Evolutionary conservation across 2,329 filamentous ascomycete species (phyloP).

Genomic region (Neoscytalidium dimidiatum): DNA sequence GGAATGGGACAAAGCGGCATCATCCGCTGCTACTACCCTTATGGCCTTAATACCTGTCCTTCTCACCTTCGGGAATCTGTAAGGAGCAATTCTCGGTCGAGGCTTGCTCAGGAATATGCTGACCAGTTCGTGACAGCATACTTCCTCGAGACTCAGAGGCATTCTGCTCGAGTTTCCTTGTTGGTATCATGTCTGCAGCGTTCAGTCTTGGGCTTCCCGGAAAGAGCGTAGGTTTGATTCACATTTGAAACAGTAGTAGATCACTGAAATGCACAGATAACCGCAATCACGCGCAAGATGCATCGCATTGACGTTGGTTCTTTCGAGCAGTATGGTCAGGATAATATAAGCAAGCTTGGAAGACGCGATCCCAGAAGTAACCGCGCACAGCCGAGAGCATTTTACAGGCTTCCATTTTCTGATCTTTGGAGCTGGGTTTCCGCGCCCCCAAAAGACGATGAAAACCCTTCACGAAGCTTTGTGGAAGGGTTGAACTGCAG

Average conservation of each 20-base stretch:
- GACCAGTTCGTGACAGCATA: background rate
- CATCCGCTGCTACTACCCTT: background rate
- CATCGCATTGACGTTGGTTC: background rate
- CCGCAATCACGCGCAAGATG: background rate
- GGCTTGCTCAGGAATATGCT: background rate
- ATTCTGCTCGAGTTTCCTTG: background rate
- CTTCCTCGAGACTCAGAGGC: background rate
- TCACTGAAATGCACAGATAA: background rate
- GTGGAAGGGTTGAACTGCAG: background rate
- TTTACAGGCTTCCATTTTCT: background rate
- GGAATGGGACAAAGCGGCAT: slow-evolving; percentile 1
- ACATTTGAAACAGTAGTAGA: background rate
- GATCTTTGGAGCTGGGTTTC: background rate
- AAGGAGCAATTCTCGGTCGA: background rate
- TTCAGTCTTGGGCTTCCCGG: background rate
- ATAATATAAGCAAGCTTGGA: background rate
- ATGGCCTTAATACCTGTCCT: background rate
- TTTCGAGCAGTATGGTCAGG: background rate
- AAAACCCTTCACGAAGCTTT: background rate
- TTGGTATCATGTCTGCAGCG: background rate
- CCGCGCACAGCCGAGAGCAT: background rate
- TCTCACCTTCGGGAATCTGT: background rate
- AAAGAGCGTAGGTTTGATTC: background rate
- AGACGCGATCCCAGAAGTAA: background rate
- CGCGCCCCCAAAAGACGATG: background rate